Base-by-base conservation (phyloP, 208 protist species). In the Leishmania lainsoni region DNA sequence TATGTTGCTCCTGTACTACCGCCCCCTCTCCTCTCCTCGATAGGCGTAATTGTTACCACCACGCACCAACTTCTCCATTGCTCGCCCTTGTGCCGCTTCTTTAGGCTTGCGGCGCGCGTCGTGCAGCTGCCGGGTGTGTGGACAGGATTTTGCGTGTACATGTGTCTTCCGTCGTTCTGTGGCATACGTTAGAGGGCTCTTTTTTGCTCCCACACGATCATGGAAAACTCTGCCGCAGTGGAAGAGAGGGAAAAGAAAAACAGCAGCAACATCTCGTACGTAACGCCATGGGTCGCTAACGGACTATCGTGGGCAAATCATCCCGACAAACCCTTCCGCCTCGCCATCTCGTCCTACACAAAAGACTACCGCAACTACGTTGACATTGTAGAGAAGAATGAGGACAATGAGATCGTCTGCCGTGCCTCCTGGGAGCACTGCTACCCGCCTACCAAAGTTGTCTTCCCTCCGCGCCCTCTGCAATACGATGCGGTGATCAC, bases 341-440 rank as follows among this genome's bases (percentile, higher is more conserved):
- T 99, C 10, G 99, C 98, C 58, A 85, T 99, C 32, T 99, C 98
- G 42, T 98, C 91, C 52, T 99, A 99, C 84, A 93, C 99, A 26
- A 90, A 92, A 54, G 98, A 99, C 65, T 99, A 99, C 84, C 94
- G 93, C 68, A 99, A 99, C 87, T 98, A 98, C 69, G 95, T 99
- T 20, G 85, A 96, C 59, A 93, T 98, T 75, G 84, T 98, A 9
- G 94, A 98, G 71, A 94, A 94, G 78, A 87, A 93, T 73, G 89
- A 94, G 3, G 80, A 90, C 35, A 90, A 88, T 63, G 70, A 90
- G 14, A 77, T 97, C 22, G 91, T 94, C 42, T 92, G 90, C 76
- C 80, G 85, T n/a, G 87, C 89, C 14, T 84, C 85, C 45, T 99
- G 99, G 90, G 98, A 99, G 72, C 99, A 99, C 85, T 98, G 97